These are phyloP conservation scores for Cucurbita argyrosperma DNA, from an alignment of 306 rosid genomes.

Conservation along the genomic window DNA sequence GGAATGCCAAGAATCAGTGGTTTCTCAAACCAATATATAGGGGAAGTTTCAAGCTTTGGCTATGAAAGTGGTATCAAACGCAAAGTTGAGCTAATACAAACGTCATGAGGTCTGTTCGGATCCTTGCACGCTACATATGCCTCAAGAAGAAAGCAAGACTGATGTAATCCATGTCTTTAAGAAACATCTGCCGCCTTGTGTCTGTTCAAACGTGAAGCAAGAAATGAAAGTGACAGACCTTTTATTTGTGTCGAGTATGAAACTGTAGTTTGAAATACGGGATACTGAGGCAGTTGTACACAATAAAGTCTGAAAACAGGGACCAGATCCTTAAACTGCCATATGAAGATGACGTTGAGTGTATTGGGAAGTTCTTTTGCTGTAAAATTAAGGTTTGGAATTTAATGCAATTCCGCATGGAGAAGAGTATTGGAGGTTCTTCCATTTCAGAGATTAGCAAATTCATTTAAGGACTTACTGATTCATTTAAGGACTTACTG, in stretches of 20 bases:
- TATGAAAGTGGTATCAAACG: not conserved
- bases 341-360: not conserved
- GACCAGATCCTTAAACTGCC: not conserved
- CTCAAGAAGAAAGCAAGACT: not conserved
- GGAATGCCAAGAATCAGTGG: not conserved
- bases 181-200: not conserved
- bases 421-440: not conserved
- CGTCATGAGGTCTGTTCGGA: not conserved
- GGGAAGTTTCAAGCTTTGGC: not conserved
- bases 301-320: not conserved
- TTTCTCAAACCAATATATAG: not conserved
- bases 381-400: not conserved
- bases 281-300: not conserved
- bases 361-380: not conserved
- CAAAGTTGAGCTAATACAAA: not conserved
- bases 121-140: slow-evolving; percentile 2
- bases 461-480: not conserved
- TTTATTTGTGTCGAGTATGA: not conserved
- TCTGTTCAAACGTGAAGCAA: slow-evolving; percentile 5
- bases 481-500: not conserved
- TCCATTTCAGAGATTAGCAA: not conserved
- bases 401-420: not conserved
- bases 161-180: not conserved
- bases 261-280: not conserved
- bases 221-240: not conserved